phyloP scores from a whole-genome alignment of 345 rosid species.

The Acer saccharum region DNA sequence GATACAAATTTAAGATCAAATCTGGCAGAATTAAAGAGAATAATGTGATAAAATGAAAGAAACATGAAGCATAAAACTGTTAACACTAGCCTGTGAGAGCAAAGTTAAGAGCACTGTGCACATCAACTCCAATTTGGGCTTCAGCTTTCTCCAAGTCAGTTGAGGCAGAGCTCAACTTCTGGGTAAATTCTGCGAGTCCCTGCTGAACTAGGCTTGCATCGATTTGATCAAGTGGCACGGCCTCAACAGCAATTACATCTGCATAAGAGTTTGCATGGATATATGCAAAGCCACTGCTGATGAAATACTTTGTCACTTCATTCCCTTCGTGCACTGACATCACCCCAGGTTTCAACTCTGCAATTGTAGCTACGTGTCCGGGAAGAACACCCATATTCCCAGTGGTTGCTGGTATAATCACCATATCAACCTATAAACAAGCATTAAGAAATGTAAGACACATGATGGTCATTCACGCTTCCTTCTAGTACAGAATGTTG shows the following conservation, averaged over 20 bases:
- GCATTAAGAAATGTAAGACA: background rate
- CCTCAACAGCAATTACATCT: constrained; percentile 72
- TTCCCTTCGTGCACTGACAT: constrained; percentile 87
- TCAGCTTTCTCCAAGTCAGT: constrained; percentile 83
- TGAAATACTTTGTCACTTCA: constrained; percentile 64
- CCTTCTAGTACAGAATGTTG: background rate
- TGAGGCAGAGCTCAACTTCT: constrained; percentile 70
- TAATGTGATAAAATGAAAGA: background rate
- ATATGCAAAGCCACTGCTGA: constrained; percentile 89
- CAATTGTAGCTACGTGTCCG: constrained; percentile 77
- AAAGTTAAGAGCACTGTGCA: constrained; percentile 72
- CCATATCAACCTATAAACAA: constrained; percentile 78
- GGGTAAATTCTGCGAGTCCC: constrained; percentile 75
- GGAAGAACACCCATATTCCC: constrained; percentile 95
- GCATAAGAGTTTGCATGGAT: constrained; percentile 81
- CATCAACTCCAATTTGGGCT: constrained; percentile 82
- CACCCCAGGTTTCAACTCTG: constrained; percentile 87
- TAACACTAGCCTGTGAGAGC: constrained; percentile 53
- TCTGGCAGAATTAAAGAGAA: constrained; percentile 13
- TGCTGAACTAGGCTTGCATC: constrained; percentile 75
- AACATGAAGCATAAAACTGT: background rate
- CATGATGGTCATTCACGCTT: background rate
- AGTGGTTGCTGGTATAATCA: constrained; percentile 83
- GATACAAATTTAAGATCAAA: background rate
- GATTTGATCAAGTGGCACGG: constrained; percentile 71